Base-by-base conservation (phyloP, 2,329 filamentous ascomycete genomes). In the Sporothrix pallida region DNA sequence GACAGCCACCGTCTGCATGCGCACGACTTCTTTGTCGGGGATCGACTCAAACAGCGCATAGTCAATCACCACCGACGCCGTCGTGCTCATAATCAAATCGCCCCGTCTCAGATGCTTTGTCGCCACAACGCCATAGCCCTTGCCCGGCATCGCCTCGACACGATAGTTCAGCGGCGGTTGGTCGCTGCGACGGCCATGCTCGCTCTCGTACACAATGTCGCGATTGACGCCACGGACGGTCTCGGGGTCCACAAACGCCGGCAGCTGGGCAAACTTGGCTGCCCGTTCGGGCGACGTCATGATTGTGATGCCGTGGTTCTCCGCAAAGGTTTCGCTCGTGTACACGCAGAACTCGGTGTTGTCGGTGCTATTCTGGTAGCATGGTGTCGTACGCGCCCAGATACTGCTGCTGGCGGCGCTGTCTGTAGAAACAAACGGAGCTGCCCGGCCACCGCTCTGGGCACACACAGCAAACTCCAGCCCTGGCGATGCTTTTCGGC, bases 71-170 rank as follows among this genome's bases (percentile, higher is more conserved):
- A 83, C 69, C 8, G 81, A 81, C 10, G 80, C 79, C 62, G 82
- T 83, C 75, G 81, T 81, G 74, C 79, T 80, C 77, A 83, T 80
- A 76, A 84, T 81, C 62, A 78, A 77, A 69, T 83, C 82, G 52
- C 83, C 82, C 46, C 81, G 78, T 44, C 76, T 74, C 75, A 84
- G 80, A 74, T 77, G 78, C 46, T 76, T 72, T 4, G 75, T 80
- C 12, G 83, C 83, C 7, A 83, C 78, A 5, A 83, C 75, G 42
- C 83, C 83, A 74, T 80, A 79, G 54, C 80, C 83, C 74, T 83
- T 84, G 44, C 82, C 82, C 8, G 81, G 80, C 46, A 84, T 79
- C 10, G 78, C 78, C 31, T 79, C 79, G n/a, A 83, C 78, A 62
- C 78, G 76, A 77, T 81, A 83, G 23, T 52, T 15, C 4, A 74